These are phyloP conservation scores for Chenopodium quinoa DNA, from an alignment of 148 eudicot species.

Conservation along the genomic window DNA sequence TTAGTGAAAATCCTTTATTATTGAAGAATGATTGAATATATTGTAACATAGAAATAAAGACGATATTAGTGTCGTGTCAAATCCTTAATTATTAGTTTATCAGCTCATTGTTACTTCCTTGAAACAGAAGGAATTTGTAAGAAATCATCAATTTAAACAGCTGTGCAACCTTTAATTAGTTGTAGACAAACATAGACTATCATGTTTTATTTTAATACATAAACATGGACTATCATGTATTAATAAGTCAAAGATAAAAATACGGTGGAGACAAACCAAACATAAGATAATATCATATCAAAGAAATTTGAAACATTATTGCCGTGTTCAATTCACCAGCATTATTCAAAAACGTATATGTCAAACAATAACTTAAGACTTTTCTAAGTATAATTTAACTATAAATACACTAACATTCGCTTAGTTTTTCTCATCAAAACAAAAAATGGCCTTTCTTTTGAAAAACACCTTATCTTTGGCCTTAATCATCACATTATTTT, in stretches of 20 bases:
- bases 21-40: neutral
- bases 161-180: neutral
- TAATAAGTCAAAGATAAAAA: neutral
- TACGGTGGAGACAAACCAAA: constrained; percentile 9
- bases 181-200: neutral
- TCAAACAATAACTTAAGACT: constrained; percentile 2
- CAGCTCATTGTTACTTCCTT: no score
- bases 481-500: constrained; percentile 16
- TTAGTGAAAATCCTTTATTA: neutral
- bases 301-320: neutral
- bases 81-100: neutral
- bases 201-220: no score
- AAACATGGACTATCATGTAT: neutral
- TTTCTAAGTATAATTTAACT: constrained; percentile 18
- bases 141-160: neutral
- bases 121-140: neutral
- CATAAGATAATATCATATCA: neutral
- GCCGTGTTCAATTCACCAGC: constrained; percentile 15
- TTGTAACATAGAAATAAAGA: neutral
- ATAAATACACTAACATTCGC: constrained; percentile 25
- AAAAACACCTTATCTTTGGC: constrained; percentile 12
- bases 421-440: constrained; percentile 24
- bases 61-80: neutral
- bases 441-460: constrained; percentile 1
- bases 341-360: neutral